These are phyloP conservation scores for Botryotinia narcissicola DNA, from an alignment of 2,329 filamentous ascomycete genomes.

Conservation along the genomic window DNA sequence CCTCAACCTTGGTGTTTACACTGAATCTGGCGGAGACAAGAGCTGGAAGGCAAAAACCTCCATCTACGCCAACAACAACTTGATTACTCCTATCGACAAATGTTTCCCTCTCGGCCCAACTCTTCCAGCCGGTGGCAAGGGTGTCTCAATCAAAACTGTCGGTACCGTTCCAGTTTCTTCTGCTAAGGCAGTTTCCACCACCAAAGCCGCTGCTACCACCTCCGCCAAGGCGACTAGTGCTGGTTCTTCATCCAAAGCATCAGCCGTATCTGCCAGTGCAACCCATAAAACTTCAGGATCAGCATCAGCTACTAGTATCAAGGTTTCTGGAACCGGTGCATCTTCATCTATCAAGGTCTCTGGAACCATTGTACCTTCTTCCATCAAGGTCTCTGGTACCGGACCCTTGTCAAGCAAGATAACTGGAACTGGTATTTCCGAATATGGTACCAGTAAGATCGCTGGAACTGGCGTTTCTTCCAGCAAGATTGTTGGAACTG, in stretches of 20 bases:
- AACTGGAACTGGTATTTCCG: not conserved
- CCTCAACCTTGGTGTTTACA: constrained; percentile 15
- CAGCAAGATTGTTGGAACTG: not conserved
- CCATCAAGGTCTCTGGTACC: not conserved
- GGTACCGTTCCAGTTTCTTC: constrained; percentile 12
- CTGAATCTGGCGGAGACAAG: constrained; percentile 13
- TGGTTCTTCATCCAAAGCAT: not conserved
- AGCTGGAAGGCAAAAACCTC: constrained; percentile 5
- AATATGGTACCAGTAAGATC: not conserved
- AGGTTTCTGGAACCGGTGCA: not conserved
- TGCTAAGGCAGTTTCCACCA: not conserved
- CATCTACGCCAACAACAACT: not conserved
- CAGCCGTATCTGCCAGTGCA: not conserved
- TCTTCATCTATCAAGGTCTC: not conserved
- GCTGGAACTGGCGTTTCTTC: not conserved
- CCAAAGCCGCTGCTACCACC: not conserved
- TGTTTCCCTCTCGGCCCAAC: constrained; percentile 19
- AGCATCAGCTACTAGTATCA: not conserved
- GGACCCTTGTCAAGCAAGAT: not conserved
- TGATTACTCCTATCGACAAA: constrained; percentile 16
- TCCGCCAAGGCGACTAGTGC: not conserved
- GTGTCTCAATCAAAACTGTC: constrained; percentile 17
- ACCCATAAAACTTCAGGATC: not conserved
- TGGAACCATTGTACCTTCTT: not conserved
- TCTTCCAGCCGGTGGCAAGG: not conserved